phyloP scores from a whole-genome alignment of 441 rosid species.

The Adansonia grandidieri region DNA sequence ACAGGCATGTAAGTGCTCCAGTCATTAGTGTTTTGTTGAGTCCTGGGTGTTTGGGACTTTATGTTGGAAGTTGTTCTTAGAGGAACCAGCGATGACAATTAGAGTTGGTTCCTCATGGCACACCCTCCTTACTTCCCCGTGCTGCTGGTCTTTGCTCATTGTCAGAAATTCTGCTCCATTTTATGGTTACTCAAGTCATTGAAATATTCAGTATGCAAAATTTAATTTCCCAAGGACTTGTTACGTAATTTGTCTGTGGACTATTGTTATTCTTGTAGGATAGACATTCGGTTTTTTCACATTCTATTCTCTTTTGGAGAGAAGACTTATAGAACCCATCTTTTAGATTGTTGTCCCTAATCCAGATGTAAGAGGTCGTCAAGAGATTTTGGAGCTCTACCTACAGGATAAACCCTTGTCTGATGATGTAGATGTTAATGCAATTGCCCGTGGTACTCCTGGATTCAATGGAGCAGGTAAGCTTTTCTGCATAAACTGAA shows the following conservation, averaged over 20 bases:
- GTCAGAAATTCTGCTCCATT: background rate
- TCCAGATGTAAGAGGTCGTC: conserved; percentile 92
- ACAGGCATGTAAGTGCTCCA: conserved; percentile 84
- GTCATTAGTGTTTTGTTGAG: conserved; percentile 16
- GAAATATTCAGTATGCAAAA: background rate
- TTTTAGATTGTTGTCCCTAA: conserved; percentile 89
- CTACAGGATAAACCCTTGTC: conserved; percentile 90
- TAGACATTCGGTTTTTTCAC: conserved; percentile 17
- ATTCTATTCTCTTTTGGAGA: conserved; percentile 24
- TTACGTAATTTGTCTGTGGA: background rate
- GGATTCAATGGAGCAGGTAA: conserved; percentile 99
- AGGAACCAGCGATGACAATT: background rate
- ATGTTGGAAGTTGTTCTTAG: conserved; percentile 11
- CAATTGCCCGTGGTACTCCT: conserved; percentile 98
- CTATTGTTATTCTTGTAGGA: conserved; percentile 7
- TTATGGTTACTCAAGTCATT: conserved; percentile 1
- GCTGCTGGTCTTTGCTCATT: background rate
- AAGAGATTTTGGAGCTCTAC: conserved; percentile 95
- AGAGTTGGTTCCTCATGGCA: background rate
- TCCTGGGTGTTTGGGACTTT: conserved; percentile 11
- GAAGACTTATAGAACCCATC: conserved; percentile 35
- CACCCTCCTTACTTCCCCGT: background rate
- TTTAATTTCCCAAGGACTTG: background rate
- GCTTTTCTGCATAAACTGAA: conserved; percentile 14
- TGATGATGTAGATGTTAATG: conserved; percentile 82